phyloP scores from a whole-genome alignment of 2,329 filamentous ascomycete species.

The Tolypocladium tropicale region DNA sequence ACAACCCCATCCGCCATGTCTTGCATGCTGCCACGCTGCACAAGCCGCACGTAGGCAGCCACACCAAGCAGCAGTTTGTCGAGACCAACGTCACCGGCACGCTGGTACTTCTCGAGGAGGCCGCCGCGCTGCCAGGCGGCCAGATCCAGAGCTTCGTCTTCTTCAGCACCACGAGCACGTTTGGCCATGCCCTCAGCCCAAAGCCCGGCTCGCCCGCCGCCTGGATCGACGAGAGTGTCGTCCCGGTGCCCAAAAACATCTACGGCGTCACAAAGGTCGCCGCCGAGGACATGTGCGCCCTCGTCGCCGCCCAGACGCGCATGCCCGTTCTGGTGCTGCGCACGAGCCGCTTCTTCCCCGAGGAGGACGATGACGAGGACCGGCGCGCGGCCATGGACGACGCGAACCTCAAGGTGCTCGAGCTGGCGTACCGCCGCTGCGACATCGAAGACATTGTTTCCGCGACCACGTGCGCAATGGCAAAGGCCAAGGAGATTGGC shows the following conservation, averaged over 20 bases:
- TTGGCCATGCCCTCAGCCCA: constrained; percentile 29
- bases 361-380: constrained; percentile 33
- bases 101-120: constrained; percentile 28
- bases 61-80: constrained; percentile 32
- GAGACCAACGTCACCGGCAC: constrained; percentile 35
- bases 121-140: constrained; percentile 10
- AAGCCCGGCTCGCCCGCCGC: constrained; percentile 23
- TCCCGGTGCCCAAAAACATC: constrained; percentile 34
- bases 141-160: constrained; percentile 30
- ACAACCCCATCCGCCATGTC: constrained; percentile 26
- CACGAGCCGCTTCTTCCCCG: constrained; percentile 38
- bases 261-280: constrained; percentile 38
- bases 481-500: constrained; percentile 16
- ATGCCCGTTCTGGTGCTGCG: constrained; percentile 33
- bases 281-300: constrained; percentile 35
- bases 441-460: constrained; percentile 33
- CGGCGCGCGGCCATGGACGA: constrained; percentile 23
- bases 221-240: constrained; percentile 32
- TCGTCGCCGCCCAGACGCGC: constrained; percentile 25
- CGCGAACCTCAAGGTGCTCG: constrained; percentile 38
- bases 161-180: constrained; percentile 35
- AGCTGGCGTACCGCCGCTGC: constrained; percentile 32
- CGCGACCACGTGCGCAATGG: constrained; percentile 29
- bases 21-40: constrained; percentile 35
- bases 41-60: constrained; percentile 35